Conservation (phyloP, 768 basidiomycete species). For the Amanita muscaria region DNA sequence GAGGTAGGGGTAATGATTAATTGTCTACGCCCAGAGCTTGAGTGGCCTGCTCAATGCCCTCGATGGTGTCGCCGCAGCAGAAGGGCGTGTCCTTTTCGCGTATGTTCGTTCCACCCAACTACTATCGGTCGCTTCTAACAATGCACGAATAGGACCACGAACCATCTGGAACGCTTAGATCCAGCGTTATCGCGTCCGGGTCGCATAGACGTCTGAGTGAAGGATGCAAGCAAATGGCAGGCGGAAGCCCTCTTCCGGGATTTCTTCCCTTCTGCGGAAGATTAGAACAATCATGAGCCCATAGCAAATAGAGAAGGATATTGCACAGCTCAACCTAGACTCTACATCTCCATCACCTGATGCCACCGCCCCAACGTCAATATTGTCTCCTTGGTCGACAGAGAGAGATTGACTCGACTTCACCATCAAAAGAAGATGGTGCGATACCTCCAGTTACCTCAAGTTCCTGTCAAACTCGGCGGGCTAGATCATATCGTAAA, state of each 20-base stretch:
- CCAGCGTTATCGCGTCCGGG: constrained; percentile 89
- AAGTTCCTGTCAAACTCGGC: constrained; percentile 10
- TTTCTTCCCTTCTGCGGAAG: constrained; percentile 78
- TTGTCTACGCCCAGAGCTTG: constrained; percentile 71
- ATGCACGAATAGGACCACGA: constrained; percentile 56
- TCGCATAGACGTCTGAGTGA: constrained; percentile 89
- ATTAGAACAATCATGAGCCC: constrained; percentile 29
- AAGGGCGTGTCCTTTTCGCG: constrained; percentile 86
- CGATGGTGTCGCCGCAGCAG: constrained; percentile 80
- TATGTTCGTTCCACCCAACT: constrained; percentile 31
- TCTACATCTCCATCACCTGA: not conserved
- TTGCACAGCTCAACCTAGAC: constrained; percentile 5
- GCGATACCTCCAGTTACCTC: constrained; percentile 18
- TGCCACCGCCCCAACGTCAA: constrained; percentile 18
- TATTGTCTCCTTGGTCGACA: constrained; percentile 24
- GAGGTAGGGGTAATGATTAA: constrained; percentile 40
- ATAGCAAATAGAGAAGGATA: constrained; percentile 15
- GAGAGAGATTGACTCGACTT: too few relatives aligned
- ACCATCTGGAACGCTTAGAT: constrained; percentile 86
- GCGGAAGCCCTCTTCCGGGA: constrained; percentile 82
- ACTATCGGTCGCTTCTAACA: constrained; percentile 1
- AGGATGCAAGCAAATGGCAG: constrained; percentile 77
- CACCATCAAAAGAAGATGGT: too few relatives aligned
- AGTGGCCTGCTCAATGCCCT: constrained; percentile 79
- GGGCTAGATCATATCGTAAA: constrained; percentile 13